These are phyloP conservation scores for Chrysopogon serrulatus DNA, from an alignment of 176 grass and related monocot genomes.

Conservation along the genomic window DNA sequence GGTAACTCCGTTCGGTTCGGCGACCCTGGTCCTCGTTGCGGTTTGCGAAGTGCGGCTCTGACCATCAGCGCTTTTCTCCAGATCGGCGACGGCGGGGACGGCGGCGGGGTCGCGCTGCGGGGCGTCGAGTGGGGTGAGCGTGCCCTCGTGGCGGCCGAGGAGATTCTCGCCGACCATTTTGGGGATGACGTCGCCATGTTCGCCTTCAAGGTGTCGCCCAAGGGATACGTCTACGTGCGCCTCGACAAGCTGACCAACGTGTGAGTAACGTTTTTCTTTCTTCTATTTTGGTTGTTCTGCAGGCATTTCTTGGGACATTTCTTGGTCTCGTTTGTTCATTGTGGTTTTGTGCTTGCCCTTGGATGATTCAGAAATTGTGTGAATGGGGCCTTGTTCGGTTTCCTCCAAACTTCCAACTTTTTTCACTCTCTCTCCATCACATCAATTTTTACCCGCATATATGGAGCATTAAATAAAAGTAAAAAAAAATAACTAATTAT, in stretches of 20 bases:
- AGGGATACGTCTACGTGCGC: slow-evolving; percentile 84
- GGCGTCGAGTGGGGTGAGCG: slow-evolving; percentile 56
- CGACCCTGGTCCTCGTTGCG: not conserved
- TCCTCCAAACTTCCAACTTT: too few species aligned
- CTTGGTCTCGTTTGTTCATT: not conserved
- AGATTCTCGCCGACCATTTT: slow-evolving; percentile 60
- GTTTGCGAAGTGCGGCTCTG: not conserved
- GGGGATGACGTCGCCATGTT: slow-evolving; percentile 66
- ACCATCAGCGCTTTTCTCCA: not conserved
- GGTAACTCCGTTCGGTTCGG: slow-evolving; percentile 19
- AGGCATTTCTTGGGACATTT: not conserved
- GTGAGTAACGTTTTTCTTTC: not conserved
- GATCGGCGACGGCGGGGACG: slow-evolving; percentile 85
- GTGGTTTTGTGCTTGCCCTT: not conserved
- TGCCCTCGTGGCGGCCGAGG: slow-evolving; percentile 45
- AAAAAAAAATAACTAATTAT: too few species aligned
- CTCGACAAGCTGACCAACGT: slow-evolving; percentile 73
- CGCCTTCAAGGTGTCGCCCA: slow-evolving; percentile 88
- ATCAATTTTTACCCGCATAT: too few species aligned
- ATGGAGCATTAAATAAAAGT: too few species aligned
- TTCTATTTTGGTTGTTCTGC: not conserved
- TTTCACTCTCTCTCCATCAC: too few species aligned
- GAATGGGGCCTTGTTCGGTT: too few species aligned
- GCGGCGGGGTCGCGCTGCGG: slow-evolving; percentile 67
- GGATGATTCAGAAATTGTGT: not conserved